Evolutionary conservation across 176 grass and related monocot species (phyloP), one percentile per base, ranked within the genome.

Genomic region (Areca catechu): DNA sequence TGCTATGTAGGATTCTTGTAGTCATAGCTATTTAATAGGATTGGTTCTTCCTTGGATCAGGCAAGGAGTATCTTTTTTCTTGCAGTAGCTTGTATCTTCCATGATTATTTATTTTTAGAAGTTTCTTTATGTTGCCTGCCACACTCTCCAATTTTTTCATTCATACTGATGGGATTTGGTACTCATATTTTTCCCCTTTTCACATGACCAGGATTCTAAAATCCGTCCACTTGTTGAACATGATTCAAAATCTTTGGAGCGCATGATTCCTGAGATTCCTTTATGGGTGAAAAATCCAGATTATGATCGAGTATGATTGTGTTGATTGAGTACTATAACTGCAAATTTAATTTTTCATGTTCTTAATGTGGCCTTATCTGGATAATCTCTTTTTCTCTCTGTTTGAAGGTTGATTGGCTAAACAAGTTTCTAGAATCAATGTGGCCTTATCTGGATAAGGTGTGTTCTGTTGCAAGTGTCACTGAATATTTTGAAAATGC

Each of bases 381-480:
- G 53, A 28, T 67, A n/a, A n/a, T n/a, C n/a, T n/a, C n/a, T n/a
- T n/a, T 77, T 58, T 23, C 57, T 60, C 30, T 49, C 68, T 15
- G 16, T 74, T 65, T 58, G 51, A 75, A 98, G 93, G 72, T 98
- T 80, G 93, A 87, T 83, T 98, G 93, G 93, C 51, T 98, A 66
- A 98, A 98, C 63, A 98, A 72, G 55, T 88, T 98, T 61, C 20
- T 92, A 43, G 93, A 88, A 71, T 50, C 81, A 58, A 89, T 92
- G 84, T 98, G 93, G 93, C 93, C 93, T 59, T 88, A 85, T 77
- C 81, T 98, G 9, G 47, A 98, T 59, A 92, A 92, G 84, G 92
- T 97, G 84, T 54, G 16, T n/a, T 53, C n/a, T 37, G 10, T 62
- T 20, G 19, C 29, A 59, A 59, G 17, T 28, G 24, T 14, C 28